These are phyloP conservation scores for Cyclotella baltica DNA, from an alignment of 108 stramenopile species.

Conservation along the genomic window DNA sequence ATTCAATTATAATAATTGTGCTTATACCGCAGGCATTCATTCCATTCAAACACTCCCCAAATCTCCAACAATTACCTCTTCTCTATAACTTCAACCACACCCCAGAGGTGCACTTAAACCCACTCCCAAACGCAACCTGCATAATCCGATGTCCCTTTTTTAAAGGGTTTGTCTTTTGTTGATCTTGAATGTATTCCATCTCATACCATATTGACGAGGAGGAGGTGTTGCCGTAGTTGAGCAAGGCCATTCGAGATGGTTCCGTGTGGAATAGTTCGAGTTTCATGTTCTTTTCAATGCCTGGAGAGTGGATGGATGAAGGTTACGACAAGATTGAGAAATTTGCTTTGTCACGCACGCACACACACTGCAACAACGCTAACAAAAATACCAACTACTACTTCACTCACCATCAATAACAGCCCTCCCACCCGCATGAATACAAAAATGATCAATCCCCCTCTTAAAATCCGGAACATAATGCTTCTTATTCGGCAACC, in stretches of 20 bases:
- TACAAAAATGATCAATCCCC: slow-evolving; percentile 98
- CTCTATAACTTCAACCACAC: slow-evolving; percentile 93
- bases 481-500: slow-evolving; percentile 67
- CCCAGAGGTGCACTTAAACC: slow-evolving; percentile 98
- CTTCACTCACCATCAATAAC: slow-evolving; percentile 92
- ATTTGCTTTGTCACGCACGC: too few species aligned
- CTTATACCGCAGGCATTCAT: too few species aligned
- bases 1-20: neutral
- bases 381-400: neutral
- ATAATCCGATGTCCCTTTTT: slow-evolving; percentile 91
- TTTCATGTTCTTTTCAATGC: slow-evolving; percentile 98
- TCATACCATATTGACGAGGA: slow-evolving; percentile 99
- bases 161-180: slow-evolving; percentile 89
- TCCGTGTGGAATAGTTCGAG: slow-evolving; percentile 92
- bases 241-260: slow-evolving; percentile 90
- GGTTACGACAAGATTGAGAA: too few species aligned
- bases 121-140: slow-evolving; percentile 98
- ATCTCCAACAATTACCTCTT: neutral
- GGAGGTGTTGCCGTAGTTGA: slow-evolving; percentile 97
- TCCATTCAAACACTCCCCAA: too few species aligned
- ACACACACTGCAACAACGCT: neutral
- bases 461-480: slow-evolving; percentile 98
- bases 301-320: slow-evolving; percentile 33
- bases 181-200: slow-evolving; percentile 93
- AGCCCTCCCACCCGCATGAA: slow-evolving; percentile 97